Conservation (phyloP, 2,329 filamentous ascomycete genomes). For the Penicillium oxalicum region DNA sequence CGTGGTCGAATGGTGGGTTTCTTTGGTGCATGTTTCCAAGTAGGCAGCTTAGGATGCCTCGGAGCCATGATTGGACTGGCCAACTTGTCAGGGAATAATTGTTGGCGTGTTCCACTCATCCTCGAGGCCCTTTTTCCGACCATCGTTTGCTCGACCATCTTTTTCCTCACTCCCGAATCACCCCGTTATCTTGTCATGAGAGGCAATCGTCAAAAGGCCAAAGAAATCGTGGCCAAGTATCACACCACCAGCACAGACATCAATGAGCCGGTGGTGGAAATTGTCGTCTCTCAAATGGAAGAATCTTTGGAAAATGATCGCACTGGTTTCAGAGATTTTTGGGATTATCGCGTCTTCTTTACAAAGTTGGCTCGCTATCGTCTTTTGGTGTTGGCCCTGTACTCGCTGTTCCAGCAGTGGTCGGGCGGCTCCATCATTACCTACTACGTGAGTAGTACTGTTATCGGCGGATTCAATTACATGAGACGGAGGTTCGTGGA, state of each 20-base stretch:
- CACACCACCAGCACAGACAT: slow-evolving; percentile 39
- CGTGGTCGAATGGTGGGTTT: slow-evolving; percentile 44
- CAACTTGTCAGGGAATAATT: slow-evolving; percentile 33
- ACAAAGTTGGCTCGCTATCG: slow-evolving; percentile 41
- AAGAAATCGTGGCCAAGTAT: slow-evolving; percentile 35
- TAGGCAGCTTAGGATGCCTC: slow-evolving; percentile 41
- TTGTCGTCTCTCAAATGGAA: slow-evolving; percentile 42
- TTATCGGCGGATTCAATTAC: no score
- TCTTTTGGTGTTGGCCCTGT: slow-evolving; percentile 41
- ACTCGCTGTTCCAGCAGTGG: slow-evolving; percentile 46
- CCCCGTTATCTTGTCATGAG: slow-evolving; percentile 33
- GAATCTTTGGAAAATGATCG: slow-evolving; percentile 39
- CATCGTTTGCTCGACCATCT: slow-evolving; percentile 43
- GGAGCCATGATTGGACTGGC: slow-evolving; percentile 42
- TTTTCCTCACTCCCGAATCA: slow-evolving; percentile 35
- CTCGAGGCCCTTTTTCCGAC: slow-evolving; percentile 46
- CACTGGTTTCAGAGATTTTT: slow-evolving; percentile 35
- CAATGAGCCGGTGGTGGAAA: slow-evolving; percentile 39
- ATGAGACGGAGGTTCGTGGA: no score
- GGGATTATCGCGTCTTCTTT: slow-evolving; percentile 46
- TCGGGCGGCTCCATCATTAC: slow-evolving; percentile 45
- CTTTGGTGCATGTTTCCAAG: slow-evolving; percentile 45
- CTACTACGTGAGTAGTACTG: slow-evolving; percentile 33
- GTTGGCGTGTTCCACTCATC: slow-evolving; percentile 39
- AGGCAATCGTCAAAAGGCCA: slow-evolving; percentile 30